Conservation (phyloP, 1,284 basidiomycete genomes). For the Moesziomyces sp. region DNA sequence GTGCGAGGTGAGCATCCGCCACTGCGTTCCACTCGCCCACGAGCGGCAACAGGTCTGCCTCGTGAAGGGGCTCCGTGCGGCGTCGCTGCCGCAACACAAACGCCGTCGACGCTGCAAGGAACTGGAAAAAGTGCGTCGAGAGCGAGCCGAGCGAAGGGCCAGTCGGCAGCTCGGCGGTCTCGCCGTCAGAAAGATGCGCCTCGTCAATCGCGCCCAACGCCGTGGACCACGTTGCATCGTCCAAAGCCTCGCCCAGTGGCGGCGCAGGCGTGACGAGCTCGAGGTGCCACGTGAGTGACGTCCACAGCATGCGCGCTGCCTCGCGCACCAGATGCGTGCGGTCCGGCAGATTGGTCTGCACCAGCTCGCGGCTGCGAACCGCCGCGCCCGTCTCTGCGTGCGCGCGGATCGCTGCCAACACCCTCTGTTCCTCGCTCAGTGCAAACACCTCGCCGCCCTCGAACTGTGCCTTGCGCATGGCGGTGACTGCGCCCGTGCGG, state of each 20-base stretch:
- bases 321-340: conserved; percentile 60
- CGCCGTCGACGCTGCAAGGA: conserved; percentile 21
- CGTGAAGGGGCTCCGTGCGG: not conserved
- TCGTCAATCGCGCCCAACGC: conserved; percentile 32
- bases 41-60: conserved; percentile 6
- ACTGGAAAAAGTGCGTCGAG: conserved; percentile 38
- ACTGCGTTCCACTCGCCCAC: conserved; percentile 28
- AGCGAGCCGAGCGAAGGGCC: conserved; percentile 21
- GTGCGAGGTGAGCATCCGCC: conserved; percentile 21
- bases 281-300: conserved; percentile 35
- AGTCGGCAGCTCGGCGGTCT: conserved; percentile 12
- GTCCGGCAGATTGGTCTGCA: conserved; percentile 49
- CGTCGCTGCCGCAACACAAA: conserved; percentile 14
- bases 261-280: conserved; percentile 20
- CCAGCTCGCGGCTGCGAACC: conserved; percentile 19
- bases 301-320: conserved; percentile 54
- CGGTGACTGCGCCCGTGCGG: conserved; percentile 42
- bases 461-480: conserved; percentile 43
- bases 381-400: not conserved
- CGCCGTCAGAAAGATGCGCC: conserved; percentile 39
- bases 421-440: conserved; percentile 32
- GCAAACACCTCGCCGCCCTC: conserved; percentile 45
- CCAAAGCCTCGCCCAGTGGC: conserved; percentile 24
- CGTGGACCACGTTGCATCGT: conserved; percentile 20
- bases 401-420: conserved; percentile 21